phyloP scores from a whole-genome alignment of 108 stramenopile genomes.

The Skeletonema grethae region DNA sequence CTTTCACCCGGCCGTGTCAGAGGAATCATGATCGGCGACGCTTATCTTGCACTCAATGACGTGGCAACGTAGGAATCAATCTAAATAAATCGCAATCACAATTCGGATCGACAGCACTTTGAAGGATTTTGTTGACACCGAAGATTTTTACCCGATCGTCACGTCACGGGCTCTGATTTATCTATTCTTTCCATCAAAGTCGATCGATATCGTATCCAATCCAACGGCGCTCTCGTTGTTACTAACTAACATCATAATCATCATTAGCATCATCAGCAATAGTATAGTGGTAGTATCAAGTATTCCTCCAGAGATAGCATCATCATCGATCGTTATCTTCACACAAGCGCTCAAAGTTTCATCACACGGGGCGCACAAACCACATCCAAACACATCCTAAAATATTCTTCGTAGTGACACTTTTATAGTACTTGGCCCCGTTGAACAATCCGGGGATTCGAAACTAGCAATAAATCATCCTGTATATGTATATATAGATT shows the following conservation, averaged over 20 bases:
- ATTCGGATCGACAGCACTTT: neutral
- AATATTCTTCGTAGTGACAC: neutral
- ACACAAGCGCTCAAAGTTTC: neutral
- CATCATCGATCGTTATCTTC: neutral
- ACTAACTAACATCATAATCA: too few species aligned
- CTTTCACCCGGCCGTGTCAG: too few species aligned
- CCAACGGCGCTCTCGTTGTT: neutral
- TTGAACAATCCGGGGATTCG: conserved; percentile 2
- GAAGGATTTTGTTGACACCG: neutral
- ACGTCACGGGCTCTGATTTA: neutral
- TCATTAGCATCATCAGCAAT: too few species aligned
- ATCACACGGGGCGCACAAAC: too few species aligned
- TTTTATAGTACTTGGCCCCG: neutral
- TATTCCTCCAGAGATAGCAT: too few species aligned
- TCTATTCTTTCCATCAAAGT: neutral
- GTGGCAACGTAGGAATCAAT: neutral
- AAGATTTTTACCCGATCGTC: neutral
- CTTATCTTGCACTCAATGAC: neutral
- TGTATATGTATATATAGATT: too few species aligned
- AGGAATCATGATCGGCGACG: too few species aligned
- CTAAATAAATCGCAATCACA: neutral
- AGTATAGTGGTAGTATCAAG: too few species aligned
- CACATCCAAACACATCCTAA: neutral
- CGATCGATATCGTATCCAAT: too few species aligned
- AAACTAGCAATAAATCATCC: neutral